phyloP scores from a whole-genome alignment of 768 basidiomycete species.

The Mycena galericulata region DNA sequence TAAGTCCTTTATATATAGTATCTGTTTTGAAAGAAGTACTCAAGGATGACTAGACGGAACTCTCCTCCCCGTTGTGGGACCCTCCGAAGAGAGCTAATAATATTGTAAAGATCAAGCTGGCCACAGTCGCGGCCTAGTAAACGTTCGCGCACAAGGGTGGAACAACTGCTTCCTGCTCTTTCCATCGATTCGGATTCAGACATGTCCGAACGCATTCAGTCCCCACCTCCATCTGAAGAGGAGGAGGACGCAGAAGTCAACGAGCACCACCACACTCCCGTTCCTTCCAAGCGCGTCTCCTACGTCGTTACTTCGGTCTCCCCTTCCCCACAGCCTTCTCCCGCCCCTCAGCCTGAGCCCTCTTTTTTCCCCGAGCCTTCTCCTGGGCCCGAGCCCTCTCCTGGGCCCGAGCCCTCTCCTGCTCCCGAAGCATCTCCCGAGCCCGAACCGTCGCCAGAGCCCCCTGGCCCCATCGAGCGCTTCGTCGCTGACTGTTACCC shows the following conservation, averaged over 20 bases:
- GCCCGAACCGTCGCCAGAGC: neutral
- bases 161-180: too few relatives aligned
- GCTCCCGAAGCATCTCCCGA: neutral
- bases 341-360: neutral
- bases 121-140: too few relatives aligned
- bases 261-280: neutral
- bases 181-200: too few relatives aligned
- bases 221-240: neutral
- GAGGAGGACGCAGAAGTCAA: too few relatives aligned
- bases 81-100: too few relatives aligned
- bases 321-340: neutral
- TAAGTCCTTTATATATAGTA: neutral
- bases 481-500: slow-evolving; percentile 12
- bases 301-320: neutral
- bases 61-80: neutral
- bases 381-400: neutral
- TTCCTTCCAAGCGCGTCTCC: neutral
- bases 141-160: too few relatives aligned
- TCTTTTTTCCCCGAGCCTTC: neutral
- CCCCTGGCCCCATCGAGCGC: neutral
- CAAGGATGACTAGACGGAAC: neutral
- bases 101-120: too few relatives aligned
- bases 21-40: neutral
- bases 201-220: neutral
- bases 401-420: neutral